Evolutionary conservation across 2,329 filamentous ascomycete species (phyloP).

Genomic region (Colletotrichum neosansevieriae): DNA sequence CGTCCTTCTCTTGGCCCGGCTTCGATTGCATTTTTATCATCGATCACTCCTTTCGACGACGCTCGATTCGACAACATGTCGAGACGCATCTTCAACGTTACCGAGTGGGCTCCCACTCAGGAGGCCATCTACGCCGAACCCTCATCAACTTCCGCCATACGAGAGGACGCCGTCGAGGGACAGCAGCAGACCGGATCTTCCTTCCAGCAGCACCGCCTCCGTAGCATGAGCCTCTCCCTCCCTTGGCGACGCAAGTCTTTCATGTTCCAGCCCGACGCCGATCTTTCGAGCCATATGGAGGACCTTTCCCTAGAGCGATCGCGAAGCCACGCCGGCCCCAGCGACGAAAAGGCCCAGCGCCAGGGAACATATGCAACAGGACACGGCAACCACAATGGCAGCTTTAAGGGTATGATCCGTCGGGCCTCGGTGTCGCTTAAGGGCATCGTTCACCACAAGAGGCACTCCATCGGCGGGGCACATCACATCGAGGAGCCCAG

Average conservation of each 20-base stretch:
- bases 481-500: slow-evolving; percentile 45
- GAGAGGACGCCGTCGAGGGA: slow-evolving; percentile 37
- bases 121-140: slow-evolving; percentile 56
- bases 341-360: slow-evolving; percentile 47
- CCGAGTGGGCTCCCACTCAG: slow-evolving; percentile 57
- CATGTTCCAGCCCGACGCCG: slow-evolving; percentile 50
- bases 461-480: slow-evolving; percentile 55
- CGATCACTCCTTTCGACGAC: slow-evolving; percentile 9
- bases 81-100: slow-evolving; percentile 54
- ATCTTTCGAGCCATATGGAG: slow-evolving; percentile 49
- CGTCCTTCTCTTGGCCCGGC: background rate
- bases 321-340: slow-evolving; percentile 41
- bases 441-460: slow-evolving; percentile 60
- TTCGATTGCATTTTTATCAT: slow-evolving; percentile 7
- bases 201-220: slow-evolving; percentile 54
- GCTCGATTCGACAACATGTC: slow-evolving; percentile 44
- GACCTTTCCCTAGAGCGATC: slow-evolving; percentile 49
- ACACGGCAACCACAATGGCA: slow-evolving; percentile 48
- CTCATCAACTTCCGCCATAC: slow-evolving; percentile 38
- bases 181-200: slow-evolving; percentile 43
- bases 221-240: slow-evolving; percentile 64
- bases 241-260: slow-evolving; percentile 63
- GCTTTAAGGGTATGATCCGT: slow-evolving; percentile 65
- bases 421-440: slow-evolving; percentile 68
- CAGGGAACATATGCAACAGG: slow-evolving; percentile 43